These are phyloP conservation scores for Pontederia paniculata DNA, from an alignment of 176 grass and related monocot genomes.

Conservation along the genomic window DNA sequence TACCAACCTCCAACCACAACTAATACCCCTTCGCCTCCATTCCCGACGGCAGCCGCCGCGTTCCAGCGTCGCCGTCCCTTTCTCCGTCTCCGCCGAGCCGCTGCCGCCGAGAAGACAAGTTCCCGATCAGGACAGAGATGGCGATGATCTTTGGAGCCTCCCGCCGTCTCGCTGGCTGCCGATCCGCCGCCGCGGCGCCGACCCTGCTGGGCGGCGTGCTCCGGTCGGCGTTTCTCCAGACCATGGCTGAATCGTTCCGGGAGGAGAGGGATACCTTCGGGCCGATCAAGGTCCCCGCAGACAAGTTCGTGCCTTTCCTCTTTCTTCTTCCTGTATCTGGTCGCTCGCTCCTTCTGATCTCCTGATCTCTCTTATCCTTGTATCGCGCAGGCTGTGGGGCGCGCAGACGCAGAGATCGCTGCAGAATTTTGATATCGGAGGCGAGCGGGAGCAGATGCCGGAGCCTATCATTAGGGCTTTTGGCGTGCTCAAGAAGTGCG, in stretches of 20 bases:
- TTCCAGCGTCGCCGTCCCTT: too few species aligned
- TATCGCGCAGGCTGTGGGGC: constrained; percentile 69
- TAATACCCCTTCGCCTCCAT: too few species aligned
- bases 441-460: constrained; percentile 74
- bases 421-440: constrained; percentile 92
- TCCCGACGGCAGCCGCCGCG: too few species aligned
- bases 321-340: background rate
- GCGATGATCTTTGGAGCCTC: constrained; percentile 37
- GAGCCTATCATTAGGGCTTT: constrained; percentile 91
- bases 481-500: constrained; percentile 90
- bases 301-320: constrained; percentile 37
- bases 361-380: constrained; percentile 5
- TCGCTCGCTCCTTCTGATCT: background rate
- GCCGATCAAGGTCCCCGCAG: constrained; percentile 64
- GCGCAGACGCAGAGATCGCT: constrained; percentile 97
- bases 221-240: constrained; percentile 36
- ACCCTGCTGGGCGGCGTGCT: constrained; percentile 30
- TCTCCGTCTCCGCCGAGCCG: too few species aligned
- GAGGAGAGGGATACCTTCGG: constrained; percentile 93
- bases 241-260: constrained; percentile 59
- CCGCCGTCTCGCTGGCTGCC: constrained; percentile 36
- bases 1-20: too few species aligned
- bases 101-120: too few species aligned
- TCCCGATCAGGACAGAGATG: constrained; percentile 22
- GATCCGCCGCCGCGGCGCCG: constrained; percentile 1